Conservation (phyloP, 2,329 filamentous ascomycete species). For the Claviceps purpurea region DNA sequence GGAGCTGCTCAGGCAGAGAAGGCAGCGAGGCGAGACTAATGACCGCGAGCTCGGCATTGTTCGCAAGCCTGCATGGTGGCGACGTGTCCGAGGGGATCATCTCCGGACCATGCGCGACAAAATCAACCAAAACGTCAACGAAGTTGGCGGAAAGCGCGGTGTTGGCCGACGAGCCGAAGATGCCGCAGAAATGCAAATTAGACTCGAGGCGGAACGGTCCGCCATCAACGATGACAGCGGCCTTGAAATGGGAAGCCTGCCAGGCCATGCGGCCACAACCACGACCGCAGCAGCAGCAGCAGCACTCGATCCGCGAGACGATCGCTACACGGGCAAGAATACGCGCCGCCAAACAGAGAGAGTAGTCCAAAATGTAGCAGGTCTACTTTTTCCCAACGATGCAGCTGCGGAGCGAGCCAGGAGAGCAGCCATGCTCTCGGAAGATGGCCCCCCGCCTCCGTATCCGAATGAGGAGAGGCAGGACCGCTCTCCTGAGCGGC, state of each 20-base stretch:
- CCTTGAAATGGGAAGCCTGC: conserved; percentile 26
- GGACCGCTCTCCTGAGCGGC: conserved; percentile 11
- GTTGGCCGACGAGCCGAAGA: conserved; percentile 27
- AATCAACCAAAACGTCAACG: conserved; percentile 40
- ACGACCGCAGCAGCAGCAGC: neutral
- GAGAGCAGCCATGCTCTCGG: conserved; percentile 25
- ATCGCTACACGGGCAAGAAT: conserved; percentile 27
- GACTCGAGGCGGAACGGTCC: conserved; percentile 19
- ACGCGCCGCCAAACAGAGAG: conserved; percentile 32
- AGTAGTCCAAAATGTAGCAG: conserved; percentile 28
- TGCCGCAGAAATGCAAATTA: conserved; percentile 23
- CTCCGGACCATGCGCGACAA: conserved; percentile 34
- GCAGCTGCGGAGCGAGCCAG: conserved; percentile 17
- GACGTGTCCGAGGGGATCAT: conserved; percentile 33
- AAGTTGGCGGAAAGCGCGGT: conserved; percentile 36
- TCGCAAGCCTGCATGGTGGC: conserved; percentile 55
- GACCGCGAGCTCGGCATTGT: conserved; percentile 49
- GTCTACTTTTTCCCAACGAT: conserved; percentile 35
- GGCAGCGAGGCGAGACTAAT: conserved; percentile 37
- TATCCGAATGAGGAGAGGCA: conserved; percentile 19
- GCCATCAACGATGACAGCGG: conserved; percentile 18
- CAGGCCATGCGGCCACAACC: conserved; percentile 9
- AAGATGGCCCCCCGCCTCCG: conserved; percentile 31
- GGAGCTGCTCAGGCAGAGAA: conserved; percentile 50
- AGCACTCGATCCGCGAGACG: neutral